Base-by-base conservation (phyloP, 192 early-diverging fungal species). In the Coemansia sp. region DNA sequence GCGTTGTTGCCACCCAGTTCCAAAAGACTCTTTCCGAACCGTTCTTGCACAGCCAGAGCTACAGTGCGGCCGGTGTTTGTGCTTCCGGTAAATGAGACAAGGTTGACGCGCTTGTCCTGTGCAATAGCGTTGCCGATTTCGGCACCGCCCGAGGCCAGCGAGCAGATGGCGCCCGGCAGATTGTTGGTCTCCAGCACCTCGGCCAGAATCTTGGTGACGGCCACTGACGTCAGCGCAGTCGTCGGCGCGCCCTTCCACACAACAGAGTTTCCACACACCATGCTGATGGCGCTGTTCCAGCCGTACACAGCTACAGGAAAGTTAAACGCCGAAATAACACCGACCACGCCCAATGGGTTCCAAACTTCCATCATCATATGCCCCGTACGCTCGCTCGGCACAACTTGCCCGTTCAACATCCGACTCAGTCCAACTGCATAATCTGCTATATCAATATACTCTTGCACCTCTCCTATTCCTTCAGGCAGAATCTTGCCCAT, bases 1-100 rank as follows among this genome's bases (percentile, higher is more conserved):
- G 93, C 93, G 63, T 96, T 98, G 85, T 98, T 98, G 37, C 95
- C 95, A 43, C 95, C 95, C 8, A 98, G 84, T 72, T 98, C 94
- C 56, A 98, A 65, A 48, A 98, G 79, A 15, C 83, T 81, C 80
- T 89, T 91, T 35, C 95, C 95, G 64, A 98, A 96, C 1, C 95
- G 84, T 56, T 86, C 77, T 70, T 94, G 92, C 24, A 94, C 93
- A 21, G 85, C 79, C 37, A 85, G 76, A 2, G 86, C 94, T n/a
- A 96, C 91, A 59, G 87, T 78, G 49, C 88, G 82, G 35, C 89
- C 90, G 9, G 88, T 74, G 8, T 85, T 78, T 9, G 95, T 98
- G 45, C 89, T 91, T 12, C 95, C 95, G 2, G 95, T 98, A 69
- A 98, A 98, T 4, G 91, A 93, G 24, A 98, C 72, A 37, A 96